Conservation (phyloP, 352 stramenopile species). For the Elongisporangium senticosum region DNA sequence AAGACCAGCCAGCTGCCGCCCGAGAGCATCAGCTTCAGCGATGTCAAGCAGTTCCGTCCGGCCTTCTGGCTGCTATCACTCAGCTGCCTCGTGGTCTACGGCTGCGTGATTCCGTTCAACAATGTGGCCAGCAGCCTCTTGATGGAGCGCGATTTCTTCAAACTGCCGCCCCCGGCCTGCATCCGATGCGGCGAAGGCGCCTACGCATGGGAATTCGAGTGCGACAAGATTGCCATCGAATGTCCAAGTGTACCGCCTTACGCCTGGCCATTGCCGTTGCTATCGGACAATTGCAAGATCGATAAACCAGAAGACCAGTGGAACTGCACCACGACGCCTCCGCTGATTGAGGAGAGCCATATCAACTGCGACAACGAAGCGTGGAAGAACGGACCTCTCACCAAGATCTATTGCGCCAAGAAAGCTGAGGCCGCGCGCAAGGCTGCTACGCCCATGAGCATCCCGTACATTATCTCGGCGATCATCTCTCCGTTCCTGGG, state of each 20-base stretch:
- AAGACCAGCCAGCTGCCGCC: conserved; percentile 15
- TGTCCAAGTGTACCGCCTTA: conserved; percentile 70
- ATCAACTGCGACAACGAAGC: conserved; percentile 76
- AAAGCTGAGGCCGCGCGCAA: conserved; percentile 56
- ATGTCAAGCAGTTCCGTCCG: conserved; percentile 73
- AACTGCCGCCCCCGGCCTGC: conserved; percentile 44
- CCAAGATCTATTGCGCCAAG: conserved; percentile 49
- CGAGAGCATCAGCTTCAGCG: conserved; percentile 60
- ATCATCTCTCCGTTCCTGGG: conserved; percentile 87
- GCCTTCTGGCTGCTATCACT: conserved; percentile 88
- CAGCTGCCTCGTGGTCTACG: conserved; percentile 91
- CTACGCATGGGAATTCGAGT: conserved; percentile 48
- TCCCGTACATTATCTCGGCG: conserved; percentile 91
- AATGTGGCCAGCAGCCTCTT: conserved; percentile 90
- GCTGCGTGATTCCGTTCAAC: conserved; percentile 93
- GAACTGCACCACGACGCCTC: conserved; percentile 44
- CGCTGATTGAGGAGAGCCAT: conserved; percentile 55
- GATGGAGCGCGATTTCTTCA: conserved; percentile 89
- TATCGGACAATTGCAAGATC: conserved; percentile 73
- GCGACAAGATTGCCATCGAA: conserved; percentile 31
- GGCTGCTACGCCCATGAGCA: conserved; percentile 86
- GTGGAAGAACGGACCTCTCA: conserved; percentile 63
- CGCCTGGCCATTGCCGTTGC: conserved; percentile 60
- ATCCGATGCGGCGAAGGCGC: conserved; percentile 47
- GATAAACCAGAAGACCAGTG: conserved; percentile 50